Percentiles rank a stretch among this genome's conserved stretches.
Conservation (phyloP, 805 yeast genomes). For the Barnettozyma californica region DNA sequence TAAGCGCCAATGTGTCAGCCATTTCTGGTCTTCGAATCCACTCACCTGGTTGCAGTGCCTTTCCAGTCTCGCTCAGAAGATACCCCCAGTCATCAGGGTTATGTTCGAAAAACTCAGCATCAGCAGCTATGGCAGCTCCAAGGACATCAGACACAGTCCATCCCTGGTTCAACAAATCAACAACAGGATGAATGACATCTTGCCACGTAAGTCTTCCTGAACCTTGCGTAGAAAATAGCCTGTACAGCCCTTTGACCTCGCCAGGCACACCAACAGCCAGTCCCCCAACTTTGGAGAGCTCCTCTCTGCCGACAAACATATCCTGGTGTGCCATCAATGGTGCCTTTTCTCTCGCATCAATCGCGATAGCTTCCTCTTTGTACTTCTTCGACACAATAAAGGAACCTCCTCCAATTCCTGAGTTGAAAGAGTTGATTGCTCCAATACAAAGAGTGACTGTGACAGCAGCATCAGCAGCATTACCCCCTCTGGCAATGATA, state of each 20-base stretch:
- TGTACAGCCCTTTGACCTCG: constrained; percentile 78
- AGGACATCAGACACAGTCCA: constrained; percentile 47
- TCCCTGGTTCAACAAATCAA: constrained; percentile 58
- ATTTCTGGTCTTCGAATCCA: constrained; percentile 49
- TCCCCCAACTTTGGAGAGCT: constrained; percentile 68
- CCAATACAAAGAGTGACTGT: constrained; percentile 89
- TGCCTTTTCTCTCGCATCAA: constrained; percentile 89
- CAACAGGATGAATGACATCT: constrained; percentile 71
- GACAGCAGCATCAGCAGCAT: constrained; percentile 92
- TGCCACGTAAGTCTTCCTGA: constrained; percentile 70
- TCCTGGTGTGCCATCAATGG: constrained; percentile 56
- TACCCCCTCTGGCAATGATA: constrained; percentile 42
- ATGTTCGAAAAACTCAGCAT: constrained; percentile 28
- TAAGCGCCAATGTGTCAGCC: constrained; percentile 59
- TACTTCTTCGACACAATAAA: constrained; percentile 48
- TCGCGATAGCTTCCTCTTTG: constrained; percentile 46
- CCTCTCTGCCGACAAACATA: constrained; percentile 53
- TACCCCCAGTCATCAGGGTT: constrained; percentile 50
- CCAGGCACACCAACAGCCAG: constrained; percentile 91
- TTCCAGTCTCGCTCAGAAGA: constrained; percentile 34
- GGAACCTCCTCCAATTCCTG: constrained; percentile 94
- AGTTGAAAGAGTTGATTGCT: constrained; percentile 69
- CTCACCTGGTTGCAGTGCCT: constrained; percentile 52
- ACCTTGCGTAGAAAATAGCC: constrained; percentile 54
- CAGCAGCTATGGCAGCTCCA: constrained; percentile 37